Conservation (phyloP, 208 protist genomes). For the Crithidia brevicula region DNA sequence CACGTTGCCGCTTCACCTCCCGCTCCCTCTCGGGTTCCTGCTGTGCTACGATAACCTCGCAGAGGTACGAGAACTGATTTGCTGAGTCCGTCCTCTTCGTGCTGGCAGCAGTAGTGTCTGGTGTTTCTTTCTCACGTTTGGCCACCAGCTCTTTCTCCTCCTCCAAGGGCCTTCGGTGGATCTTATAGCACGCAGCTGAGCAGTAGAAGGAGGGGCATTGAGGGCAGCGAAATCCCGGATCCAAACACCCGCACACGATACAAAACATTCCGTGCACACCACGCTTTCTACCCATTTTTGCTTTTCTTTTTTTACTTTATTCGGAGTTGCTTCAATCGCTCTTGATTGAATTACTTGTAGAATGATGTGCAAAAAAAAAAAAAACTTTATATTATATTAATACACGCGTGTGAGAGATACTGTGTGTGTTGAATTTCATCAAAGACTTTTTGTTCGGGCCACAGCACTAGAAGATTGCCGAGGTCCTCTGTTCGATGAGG, state of each 20-base stretch:
- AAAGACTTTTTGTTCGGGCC: no score
- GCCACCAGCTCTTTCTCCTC: background rate
- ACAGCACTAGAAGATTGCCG: no score
- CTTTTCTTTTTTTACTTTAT: background rate
- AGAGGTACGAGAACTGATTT: constrained; percentile 7
- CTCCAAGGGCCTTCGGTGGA: constrained; percentile 37
- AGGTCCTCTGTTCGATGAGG: no score
- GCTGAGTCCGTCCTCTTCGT: no score
- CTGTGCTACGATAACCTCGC: constrained; percentile 17
- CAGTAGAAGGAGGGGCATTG: constrained; percentile 68
- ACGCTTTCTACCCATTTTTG: background rate
- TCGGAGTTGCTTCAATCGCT: background rate
- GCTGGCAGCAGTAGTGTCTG: no score
- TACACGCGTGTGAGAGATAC: no score
- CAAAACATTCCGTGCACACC: constrained; percentile 46
- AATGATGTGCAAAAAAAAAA: no score
- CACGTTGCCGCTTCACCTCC: constrained; percentile 22
- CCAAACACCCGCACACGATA: constrained; percentile 49
- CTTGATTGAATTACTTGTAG: no score
- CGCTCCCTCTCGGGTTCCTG: constrained; percentile 9
- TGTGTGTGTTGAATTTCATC: no score
- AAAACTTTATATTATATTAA: no score
- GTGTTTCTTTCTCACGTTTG: background rate
- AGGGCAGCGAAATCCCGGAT: constrained; percentile 60
- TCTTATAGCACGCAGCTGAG: constrained; percentile 58